These are phyloP conservation scores for Gracilariopsis chorda DNA, from an alignment of 23 red algal species.

Conservation along the genomic window DNA sequence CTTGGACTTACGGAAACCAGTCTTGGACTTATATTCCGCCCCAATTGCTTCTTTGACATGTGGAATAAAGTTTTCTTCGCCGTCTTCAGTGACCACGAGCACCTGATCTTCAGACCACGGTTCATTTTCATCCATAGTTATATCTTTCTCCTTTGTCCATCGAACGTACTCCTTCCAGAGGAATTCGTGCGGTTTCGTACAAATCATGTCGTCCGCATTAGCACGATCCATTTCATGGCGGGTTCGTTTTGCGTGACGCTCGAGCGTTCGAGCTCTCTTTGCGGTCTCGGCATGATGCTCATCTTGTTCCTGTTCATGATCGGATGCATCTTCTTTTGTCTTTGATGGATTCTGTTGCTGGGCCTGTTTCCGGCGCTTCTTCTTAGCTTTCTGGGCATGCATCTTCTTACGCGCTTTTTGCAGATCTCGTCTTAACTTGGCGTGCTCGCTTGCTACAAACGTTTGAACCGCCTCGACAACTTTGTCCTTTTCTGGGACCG, in stretches of 20 bases:
- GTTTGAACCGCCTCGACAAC: not conserved
- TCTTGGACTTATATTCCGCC: not conserved
- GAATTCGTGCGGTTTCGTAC: not conserved
- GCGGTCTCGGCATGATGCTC: not conserved
- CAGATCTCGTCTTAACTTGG: not conserved
- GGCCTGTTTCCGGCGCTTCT: not conserved
- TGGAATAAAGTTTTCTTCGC: not conserved
- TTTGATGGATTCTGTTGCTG: not conserved
- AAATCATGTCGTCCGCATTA: constrained; percentile 14
- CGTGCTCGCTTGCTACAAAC: not conserved
- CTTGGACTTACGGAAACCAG: not conserved
- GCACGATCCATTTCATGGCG: not conserved
- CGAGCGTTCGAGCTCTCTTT: not conserved
- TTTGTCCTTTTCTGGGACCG: not conserved
- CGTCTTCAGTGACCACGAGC: not conserved
- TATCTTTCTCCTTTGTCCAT: constrained; percentile 21
- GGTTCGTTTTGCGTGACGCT: not conserved
- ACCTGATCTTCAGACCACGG: constrained; percentile 16
- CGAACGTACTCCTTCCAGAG: constrained; percentile 30
- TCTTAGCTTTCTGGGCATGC: not conserved
- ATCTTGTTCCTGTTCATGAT: not conserved
- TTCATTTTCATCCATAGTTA: not conserved
- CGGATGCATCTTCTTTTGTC: no score
- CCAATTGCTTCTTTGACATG: constrained; percentile 23
- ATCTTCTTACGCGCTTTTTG: not conserved